Conservation (phyloP, 2,329 filamentous ascomycete genomes). For the Fusarium vanettenii region DNA sequence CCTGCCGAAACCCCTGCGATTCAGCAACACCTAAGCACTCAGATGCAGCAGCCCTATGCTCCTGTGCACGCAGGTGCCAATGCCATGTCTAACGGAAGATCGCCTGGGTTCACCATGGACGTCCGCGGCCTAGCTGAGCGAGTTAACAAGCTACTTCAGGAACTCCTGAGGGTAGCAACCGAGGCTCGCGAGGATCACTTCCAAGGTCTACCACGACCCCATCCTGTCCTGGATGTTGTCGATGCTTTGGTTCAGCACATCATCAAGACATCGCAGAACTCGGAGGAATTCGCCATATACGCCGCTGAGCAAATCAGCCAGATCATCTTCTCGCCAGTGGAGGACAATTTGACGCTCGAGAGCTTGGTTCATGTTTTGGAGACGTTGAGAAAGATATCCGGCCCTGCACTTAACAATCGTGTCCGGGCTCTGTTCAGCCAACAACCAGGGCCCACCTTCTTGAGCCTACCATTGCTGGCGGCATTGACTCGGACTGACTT, state of each 20-base stretch:
- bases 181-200: conserved; percentile 70
- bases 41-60: conserved; percentile 66
- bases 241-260: conserved; percentile 72
- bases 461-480: conserved; percentile 68
- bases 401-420: conserved; percentile 64
- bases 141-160: conserved; percentile 67
- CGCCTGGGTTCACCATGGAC: conserved; percentile 61
- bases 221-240: conserved; percentile 70
- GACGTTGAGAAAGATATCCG: conserved; percentile 69
- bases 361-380: conserved; percentile 72
- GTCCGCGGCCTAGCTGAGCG: conserved; percentile 64
- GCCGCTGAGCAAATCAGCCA: conserved; percentile 70
- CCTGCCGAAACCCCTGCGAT: conserved; percentile 69
- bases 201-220: conserved; percentile 66
- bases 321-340: conserved; percentile 66
- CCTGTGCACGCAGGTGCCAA: conserved; percentile 59
- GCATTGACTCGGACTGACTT: conserved; percentile 70
- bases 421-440: conserved; percentile 68
- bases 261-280: conserved; percentile 71
- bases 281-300: conserved; percentile 69
- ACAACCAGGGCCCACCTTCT: conserved; percentile 65
- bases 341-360: conserved; percentile 68
- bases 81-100: conserved; percentile 63
- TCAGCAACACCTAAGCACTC: conserved; percentile 60
- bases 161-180: conserved; percentile 65